These are phyloP conservation scores for Trypanosoma rangeli DNA, from an alignment of 208 protist genomes.

Conservation along the genomic window DNA sequence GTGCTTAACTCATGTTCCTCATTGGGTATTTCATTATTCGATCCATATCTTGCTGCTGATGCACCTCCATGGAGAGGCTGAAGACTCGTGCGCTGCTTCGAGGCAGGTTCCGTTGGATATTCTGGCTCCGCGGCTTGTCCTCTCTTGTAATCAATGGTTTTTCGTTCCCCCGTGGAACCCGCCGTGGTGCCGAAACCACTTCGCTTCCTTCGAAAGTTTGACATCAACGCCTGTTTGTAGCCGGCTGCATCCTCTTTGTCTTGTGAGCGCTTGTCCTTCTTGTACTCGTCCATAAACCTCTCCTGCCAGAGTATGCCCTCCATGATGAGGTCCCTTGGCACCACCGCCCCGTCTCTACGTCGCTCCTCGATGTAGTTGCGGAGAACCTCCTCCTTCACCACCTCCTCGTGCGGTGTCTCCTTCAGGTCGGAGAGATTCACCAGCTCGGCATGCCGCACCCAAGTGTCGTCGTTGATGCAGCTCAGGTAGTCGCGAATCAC, in stretches of 20 bases:
- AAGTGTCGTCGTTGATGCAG: constrained; percentile 84
- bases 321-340: constrained; percentile 61
- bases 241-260: constrained; percentile 47
- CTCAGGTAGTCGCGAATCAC: constrained; percentile 64
- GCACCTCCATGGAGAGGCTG: background rate
- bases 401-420: constrained; percentile 51
- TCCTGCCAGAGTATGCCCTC: constrained; percentile 84
- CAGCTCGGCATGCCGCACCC: constrained; percentile 73
- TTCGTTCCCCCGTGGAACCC: constrained; percentile 1
- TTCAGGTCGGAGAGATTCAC: constrained; percentile 69
- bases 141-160: constrained; percentile 17
- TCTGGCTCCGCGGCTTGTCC: background rate
- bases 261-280: constrained; percentile 29
- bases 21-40: background rate
- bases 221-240: constrained; percentile 57
- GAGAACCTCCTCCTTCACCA: constrained; percentile 78
- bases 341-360: constrained; percentile 11
- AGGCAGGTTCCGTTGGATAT: background rate
- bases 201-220: constrained; percentile 38
- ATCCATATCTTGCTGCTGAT: background rate
- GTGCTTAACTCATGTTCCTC: background rate
- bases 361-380: constrained; percentile 61
- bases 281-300: constrained; percentile 77
- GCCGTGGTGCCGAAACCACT: background rate
- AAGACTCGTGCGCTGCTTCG: background rate